Evolutionary conservation across 1,284 basidiomycete genomes (phyloP), one percentile per base, ranked within the genome.

Genomic region (Ganoderma lucidum): DNA sequence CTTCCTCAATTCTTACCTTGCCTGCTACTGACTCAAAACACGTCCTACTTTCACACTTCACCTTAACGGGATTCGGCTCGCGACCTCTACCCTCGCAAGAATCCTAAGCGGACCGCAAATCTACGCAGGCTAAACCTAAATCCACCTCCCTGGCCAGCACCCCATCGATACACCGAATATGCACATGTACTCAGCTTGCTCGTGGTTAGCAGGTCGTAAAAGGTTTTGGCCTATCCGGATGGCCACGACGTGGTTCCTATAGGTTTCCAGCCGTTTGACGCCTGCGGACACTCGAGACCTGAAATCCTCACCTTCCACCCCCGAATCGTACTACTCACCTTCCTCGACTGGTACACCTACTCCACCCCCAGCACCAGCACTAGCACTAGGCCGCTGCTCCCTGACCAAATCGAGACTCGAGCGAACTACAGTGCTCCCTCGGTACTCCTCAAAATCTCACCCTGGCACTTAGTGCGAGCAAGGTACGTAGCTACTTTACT

Each of bases 251-350:
- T 8, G 35, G 8, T 35, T 35, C 35, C 35, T 35, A 3, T 35
- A 35, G 35, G 35, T 35, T 35, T 51, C 59, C 19, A 45, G 45
- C 32, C 35, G 65, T 17, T 37, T 68, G 3, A 67, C 68, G 1
- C 62, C 66, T 45, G 60, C 56, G 37, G 15, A 59, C 14, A 19
- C 12, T 0, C 51, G 14, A 41, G 35, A 37, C 28, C 63, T 2
- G 23, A 62, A 12, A 64, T 71, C n/a, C 66, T 73, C 39, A 68
- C 71, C 39, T 68, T 73, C 5, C 72, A 71, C 28, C 3, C 70
- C 70, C 15, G 70, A 73, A 39, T 70, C 72, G 6, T 68, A 64
- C 30, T 42, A 61, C 1, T 28, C 70, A 8, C 41, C 37, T 5
- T 62, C 67, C 14, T 41, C 65, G 6, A 58, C 67, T 28, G 62